These are phyloP conservation scores for Apiotrichum montevideense DNA, from an alignment of 1,284 basidiomycete species.

Conservation along the genomic window DNA sequence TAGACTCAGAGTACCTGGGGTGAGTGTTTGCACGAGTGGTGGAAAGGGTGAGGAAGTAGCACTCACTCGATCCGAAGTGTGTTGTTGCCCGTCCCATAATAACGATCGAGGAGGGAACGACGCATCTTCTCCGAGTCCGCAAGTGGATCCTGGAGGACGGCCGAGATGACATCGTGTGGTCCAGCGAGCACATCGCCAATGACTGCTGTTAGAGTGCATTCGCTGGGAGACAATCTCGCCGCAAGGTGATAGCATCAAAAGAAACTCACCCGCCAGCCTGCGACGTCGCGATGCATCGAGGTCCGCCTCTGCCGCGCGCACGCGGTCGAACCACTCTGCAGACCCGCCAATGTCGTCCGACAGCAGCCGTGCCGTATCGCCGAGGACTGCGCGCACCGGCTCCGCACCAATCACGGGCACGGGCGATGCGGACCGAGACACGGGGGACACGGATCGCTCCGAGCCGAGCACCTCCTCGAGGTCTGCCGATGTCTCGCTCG, in stretches of 20 bases:
- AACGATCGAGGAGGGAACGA: constrained; percentile 22
- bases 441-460: constrained; percentile 2
- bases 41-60: background rate
- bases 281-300: constrained; percentile 12
- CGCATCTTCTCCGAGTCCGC: constrained; percentile 22
- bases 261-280: constrained; percentile 31
- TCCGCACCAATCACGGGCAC: background rate
- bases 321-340: constrained; percentile 26
- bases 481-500: background rate
- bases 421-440: background rate
- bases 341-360: constrained; percentile 36
- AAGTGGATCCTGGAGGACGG: constrained; percentile 38
- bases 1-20: constrained; percentile 10
- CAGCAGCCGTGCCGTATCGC: constrained; percentile 16
- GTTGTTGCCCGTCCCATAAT: constrained; percentile 14
- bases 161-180: constrained; percentile 36
- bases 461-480: background rate
- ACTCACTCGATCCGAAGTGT: constrained; percentile 16
- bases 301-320: constrained; percentile 19
- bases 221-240: constrained; percentile 14
- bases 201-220: constrained; percentile 21
- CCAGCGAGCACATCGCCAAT: constrained; percentile 31
- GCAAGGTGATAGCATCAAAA: too few species aligned
- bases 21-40: constrained; percentile 49
- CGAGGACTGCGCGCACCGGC: background rate